phyloP scores from a whole-genome alignment of 805 yeast species.

The Kodamaea neixiangensis region DNA sequence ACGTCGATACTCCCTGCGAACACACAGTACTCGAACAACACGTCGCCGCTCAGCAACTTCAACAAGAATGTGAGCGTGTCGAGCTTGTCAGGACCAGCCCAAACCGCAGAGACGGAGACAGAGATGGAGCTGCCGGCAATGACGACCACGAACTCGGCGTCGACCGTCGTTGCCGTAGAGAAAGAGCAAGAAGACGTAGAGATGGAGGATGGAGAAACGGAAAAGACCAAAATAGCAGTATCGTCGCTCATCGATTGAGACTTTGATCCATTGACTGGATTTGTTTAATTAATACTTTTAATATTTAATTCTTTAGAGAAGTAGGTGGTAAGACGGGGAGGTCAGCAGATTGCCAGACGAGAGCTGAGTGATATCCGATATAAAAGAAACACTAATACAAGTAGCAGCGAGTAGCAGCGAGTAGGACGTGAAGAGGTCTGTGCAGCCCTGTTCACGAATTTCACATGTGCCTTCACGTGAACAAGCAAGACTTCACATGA shows the following conservation, averaged over 20 bases:
- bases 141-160: background rate
- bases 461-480: background rate
- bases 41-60: constrained; percentile 14
- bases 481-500: background rate
- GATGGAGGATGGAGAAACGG: constrained; percentile 8
- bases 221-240: constrained; percentile 33
- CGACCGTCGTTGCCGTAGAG: background rate
- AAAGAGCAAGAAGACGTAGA: constrained; percentile 7
- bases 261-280: constrained; percentile 8
- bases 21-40: constrained; percentile 10
- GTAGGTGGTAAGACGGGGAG: background rate
- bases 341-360: background rate
- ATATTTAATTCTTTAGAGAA: background rate
- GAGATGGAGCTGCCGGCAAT: background rate
- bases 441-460: background rate
- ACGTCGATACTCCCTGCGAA: constrained; percentile 9
- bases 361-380: background rate
- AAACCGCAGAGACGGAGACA: background rate
- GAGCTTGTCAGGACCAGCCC: constrained; percentile 3
- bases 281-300: background rate
- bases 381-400: background rate
- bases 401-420: too few species aligned
- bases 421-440: background rate
- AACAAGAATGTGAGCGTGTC: constrained; percentile 6
- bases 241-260: constrained; percentile 32